phyloP scores from a whole-genome alignment of 768 basidiomycete genomes.

The Mrakia gelida region DNA sequence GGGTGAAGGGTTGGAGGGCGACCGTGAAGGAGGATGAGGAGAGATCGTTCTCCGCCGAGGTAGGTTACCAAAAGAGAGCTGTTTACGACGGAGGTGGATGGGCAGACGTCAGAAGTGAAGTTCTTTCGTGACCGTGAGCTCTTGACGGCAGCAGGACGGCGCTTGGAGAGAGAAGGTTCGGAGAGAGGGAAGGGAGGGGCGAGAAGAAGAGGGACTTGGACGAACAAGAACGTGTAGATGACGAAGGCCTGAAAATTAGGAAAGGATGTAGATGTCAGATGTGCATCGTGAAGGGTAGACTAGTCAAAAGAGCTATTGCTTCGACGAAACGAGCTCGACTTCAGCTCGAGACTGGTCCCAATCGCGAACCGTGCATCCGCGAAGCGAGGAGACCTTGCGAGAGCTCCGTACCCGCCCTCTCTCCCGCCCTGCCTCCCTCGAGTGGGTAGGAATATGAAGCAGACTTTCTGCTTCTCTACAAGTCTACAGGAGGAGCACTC shows the following conservation, averaged over 20 bases:
- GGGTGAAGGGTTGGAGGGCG: constrained; percentile 80
- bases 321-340: neutral
- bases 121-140: neutral
- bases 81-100: constrained; percentile 29
- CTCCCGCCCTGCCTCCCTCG: neutral
- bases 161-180: neutral
- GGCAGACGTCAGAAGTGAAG: neutral
- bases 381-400: neutral
- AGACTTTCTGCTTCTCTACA: neutral
- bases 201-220: neutral
- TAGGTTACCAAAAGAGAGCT: constrained; percentile 39
- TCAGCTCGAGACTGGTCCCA: neutral
- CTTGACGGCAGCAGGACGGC: neutral
- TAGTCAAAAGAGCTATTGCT: neutral
- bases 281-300: neutral
- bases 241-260: constrained; percentile 59
- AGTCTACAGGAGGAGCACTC: neutral
- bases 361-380: neutral
- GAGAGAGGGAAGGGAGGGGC: neutral
- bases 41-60: constrained; percentile 81
- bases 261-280: constrained; percentile 70
- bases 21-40: constrained; percentile 87
- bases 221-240: constrained; percentile 44
- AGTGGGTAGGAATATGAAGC: neutral
- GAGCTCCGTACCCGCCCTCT: neutral